Evolutionary conservation across 192 early-diverging fungal genomes (phyloP), one percentile per base, ranked within the genome.

Genomic region (Podila verticillata): DNA sequence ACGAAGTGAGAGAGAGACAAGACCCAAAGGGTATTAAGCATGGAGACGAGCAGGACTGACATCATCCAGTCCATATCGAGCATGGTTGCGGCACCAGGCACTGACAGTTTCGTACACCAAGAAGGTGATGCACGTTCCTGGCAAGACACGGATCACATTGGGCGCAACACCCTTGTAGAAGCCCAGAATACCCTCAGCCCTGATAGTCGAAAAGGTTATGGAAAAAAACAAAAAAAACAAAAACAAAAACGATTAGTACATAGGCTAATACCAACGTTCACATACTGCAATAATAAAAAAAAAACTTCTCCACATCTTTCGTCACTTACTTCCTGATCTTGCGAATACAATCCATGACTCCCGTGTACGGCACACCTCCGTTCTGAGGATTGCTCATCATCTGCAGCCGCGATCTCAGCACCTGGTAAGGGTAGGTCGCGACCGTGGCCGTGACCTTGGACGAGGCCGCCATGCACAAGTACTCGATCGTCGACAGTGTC

Each of bases 111-210:
- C 97, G 74, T 99, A 99, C 0, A 97, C 95, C n/a, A 94, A 88
- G 89, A 99, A 99, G 3, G 98, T 99, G 26, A 98, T 90, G 61
- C 93, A 91, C 9, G 97, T 97, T 7, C 97, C 95, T 3, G 98
- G 98, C 32, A 98, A 82, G 1, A 99, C 96, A 13, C 96, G 89
- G 12, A 97, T 75, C 15, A 98, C 80, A 51, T 94, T 95, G 5
- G 95, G 92, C 2, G 93, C 95, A 57, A 97, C 84, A 0, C 97
- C 97, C 78, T 97, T 97, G 87, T 97, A 97, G 70, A 97, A 97
- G 7, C 94, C 96, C 24, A 84, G 36, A 20, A 93, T 51, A 4
- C 94, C 94, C 83, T 98, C 98, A 9, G 85, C 73, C 36, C 88
- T 84, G 66, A 51, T 62, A n/a, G 15, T 58, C 59, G 15, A 79